Evolutionary conservation across 192 early-diverging fungal species (phyloP).

Genomic region (Mortierella alpina): DNA sequence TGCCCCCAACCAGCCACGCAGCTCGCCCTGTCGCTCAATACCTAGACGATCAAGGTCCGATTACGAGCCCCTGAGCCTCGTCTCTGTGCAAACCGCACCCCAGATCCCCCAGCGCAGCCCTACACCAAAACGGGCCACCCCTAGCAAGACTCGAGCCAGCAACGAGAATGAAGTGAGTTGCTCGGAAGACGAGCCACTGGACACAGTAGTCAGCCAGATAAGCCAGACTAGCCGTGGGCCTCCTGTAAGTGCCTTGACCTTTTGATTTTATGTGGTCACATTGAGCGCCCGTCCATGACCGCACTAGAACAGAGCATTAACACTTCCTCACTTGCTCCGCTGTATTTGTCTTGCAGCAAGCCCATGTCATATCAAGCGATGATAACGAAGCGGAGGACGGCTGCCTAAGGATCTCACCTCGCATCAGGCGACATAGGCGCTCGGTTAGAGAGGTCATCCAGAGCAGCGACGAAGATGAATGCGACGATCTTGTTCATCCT

Average conservation of each 20-base stretch:
- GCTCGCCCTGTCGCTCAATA: neutral
- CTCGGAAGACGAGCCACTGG: conserved; percentile 15
- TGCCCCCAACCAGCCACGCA: no score
- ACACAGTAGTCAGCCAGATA: neutral
- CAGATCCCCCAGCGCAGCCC: conserved; percentile 8
- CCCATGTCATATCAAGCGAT: conserved; percentile 28
- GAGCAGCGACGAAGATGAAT: conserved; percentile 22
- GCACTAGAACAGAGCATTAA: neutral
- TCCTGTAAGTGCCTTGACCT: neutral
- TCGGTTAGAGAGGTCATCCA: neutral
- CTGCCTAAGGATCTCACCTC: neutral
- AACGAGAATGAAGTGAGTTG: conserved; percentile 16
- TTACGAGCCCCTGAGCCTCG: conserved; percentile 17
- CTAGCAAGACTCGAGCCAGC: conserved; percentile 3
- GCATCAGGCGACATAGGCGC: no score
- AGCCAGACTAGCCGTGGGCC: neutral
- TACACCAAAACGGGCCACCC: conserved; percentile 4
- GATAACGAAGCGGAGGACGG: conserved; percentile 17
- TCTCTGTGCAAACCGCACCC: conserved; percentile 16
- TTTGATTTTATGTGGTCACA: no score
- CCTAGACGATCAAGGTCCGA: conserved; percentile 14
- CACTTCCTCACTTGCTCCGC: neutral
- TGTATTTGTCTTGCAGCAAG: neutral
- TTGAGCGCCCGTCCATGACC: no score
- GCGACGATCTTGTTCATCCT: neutral